These are phyloP conservation scores for Emergomyces orientalis DNA, from an alignment of 2,329 filamentous ascomycete genomes.

Conservation along the genomic window DNA sequence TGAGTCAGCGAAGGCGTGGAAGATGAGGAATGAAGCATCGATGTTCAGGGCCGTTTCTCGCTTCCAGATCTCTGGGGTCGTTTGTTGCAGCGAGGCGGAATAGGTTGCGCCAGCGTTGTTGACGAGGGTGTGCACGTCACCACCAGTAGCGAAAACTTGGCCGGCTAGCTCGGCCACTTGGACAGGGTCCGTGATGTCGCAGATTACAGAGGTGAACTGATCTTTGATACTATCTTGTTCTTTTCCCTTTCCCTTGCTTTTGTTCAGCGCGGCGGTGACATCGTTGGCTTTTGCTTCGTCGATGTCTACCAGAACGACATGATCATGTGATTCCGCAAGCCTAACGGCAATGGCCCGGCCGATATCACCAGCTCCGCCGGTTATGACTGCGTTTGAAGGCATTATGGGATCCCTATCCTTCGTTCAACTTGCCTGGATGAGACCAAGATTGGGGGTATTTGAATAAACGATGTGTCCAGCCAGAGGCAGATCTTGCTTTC, in stretches of 20 bases:
- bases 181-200: slow-evolving; percentile 20
- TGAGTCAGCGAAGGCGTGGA: slow-evolving; percentile 16
- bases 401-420: not conserved
- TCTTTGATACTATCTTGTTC: not conserved
- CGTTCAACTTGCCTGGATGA: not conserved
- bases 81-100: slow-evolving; percentile 19
- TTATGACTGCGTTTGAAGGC: slow-evolving; percentile 20
- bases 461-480: not conserved
- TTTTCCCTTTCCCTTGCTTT: slow-evolving; percentile 3
- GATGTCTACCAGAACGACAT: slow-evolving; percentile 20
- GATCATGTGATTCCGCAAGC: slow-evolving; percentile 18
- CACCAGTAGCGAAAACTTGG: slow-evolving; percentile 10
- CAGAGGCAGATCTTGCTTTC: not conserved
- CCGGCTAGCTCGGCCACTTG: slow-evolving; percentile 14
- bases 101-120: slow-evolving; percentile 23
- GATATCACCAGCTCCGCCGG: slow-evolving; percentile 22
- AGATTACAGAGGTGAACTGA: slow-evolving; percentile 14
- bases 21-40: slow-evolving; percentile 17
- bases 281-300: slow-evolving; percentile 14
- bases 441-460: not conserved
- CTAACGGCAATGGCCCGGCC: slow-evolving; percentile 21
- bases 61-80: slow-evolving; percentile 16
- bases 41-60: slow-evolving; percentile 18
- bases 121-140: slow-evolving; percentile 18
- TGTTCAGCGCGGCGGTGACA: slow-evolving; percentile 12